Evolutionary conservation across 2,329 filamentous ascomycete species (phyloP), one percentile per base, ranked within the genome.

Genomic region (Alternaria consortialis): DNA sequence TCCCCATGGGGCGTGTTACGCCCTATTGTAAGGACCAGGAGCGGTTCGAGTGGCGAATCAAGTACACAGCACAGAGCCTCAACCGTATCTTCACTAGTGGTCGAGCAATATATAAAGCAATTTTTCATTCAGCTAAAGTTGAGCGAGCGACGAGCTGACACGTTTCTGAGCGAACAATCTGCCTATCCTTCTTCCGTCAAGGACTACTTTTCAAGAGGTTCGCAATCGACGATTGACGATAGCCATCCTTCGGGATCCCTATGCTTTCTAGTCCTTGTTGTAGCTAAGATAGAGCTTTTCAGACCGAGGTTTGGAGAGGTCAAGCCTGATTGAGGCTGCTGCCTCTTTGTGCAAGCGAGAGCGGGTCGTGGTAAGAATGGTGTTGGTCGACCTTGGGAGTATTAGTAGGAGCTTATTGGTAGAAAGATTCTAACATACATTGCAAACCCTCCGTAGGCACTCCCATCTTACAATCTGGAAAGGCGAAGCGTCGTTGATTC

Each of bases 401-500:
- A 55, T 70, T 60, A 67, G 64, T 20, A 50, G n/a, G 34, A 20
- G n/a, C 9, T 31, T 7, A 15, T 23, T 27, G 27, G 36, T 15
- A 25, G n/a, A 23, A 12, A 32, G 12, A 29, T 31, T 7, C 31
- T 43, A 9, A 12, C 75, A 50, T 64, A 77, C 76, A 66, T 70
- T 75, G 66, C 72, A 75, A 74, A 76, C 71, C 67, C 67, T 77
- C 67, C 74, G 65, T 75, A 64, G 68, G 62, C 73, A 74, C 72
- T 74, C 73, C 72, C 66, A 64, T 70, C 70, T 73, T 77, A 80
- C 76, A 80, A 77, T 70, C 72, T 76, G 72, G 77, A 80, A 74
- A 78, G 77, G 74, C 73, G 74, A 71, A 72, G 70, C 65, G 70
- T 75, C 71, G 64, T 74, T 58, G 66, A 62, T 65, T 69, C 71